These are phyloP conservation scores for Agaricus blazei DNA, from an alignment of 768 basidiomycete species.

Conservation along the genomic window DNA sequence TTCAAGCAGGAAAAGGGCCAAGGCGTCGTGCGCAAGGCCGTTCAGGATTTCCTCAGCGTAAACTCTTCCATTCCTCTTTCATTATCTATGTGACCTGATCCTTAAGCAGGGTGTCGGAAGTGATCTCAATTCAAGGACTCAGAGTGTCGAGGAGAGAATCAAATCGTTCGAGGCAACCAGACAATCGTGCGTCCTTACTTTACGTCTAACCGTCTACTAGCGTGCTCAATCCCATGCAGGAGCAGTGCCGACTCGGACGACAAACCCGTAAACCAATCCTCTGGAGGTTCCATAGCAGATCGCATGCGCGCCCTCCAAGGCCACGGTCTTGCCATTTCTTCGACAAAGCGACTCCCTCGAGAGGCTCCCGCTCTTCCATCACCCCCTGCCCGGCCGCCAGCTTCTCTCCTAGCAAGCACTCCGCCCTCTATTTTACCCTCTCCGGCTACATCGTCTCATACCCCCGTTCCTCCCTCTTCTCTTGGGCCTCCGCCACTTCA, in stretches of 20 bases:
- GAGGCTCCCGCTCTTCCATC: conserved; percentile 43
- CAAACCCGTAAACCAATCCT: conserved; percentile 35
- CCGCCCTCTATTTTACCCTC: conserved; percentile 29
- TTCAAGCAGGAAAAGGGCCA: conserved; percentile 46
- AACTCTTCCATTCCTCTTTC: conserved; percentile 17
- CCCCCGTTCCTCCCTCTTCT: conserved; percentile 62
- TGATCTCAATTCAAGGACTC: conserved; percentile 33
- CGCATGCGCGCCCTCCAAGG: conserved; percentile 71
- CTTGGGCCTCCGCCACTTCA: conserved; percentile 41
- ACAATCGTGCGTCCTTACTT: conserved; percentile 22
- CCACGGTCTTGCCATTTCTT: conserved; percentile 59
- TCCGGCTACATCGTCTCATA: conserved; percentile 45
- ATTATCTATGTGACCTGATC: conserved; percentile 8
- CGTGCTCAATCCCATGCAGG: conserved; percentile 1
- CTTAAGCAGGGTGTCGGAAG: conserved; percentile 26
- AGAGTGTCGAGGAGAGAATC: conserved; percentile 41
- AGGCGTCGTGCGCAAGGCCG: conserved; percentile 52
- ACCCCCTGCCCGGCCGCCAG: conserved; percentile 24
- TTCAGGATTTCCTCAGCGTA: conserved; percentile 63
- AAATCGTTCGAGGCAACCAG: conserved; percentile 36
- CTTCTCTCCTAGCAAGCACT: conserved; percentile 20
- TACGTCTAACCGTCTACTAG: not conserved
- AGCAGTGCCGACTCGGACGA: conserved; percentile 19
- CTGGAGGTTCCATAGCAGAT: conserved; percentile 73
- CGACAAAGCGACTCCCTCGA: conserved; percentile 54